Conservation (phyloP, 1,284 basidiomycete species). For the Puccinia horiana region DNA sequence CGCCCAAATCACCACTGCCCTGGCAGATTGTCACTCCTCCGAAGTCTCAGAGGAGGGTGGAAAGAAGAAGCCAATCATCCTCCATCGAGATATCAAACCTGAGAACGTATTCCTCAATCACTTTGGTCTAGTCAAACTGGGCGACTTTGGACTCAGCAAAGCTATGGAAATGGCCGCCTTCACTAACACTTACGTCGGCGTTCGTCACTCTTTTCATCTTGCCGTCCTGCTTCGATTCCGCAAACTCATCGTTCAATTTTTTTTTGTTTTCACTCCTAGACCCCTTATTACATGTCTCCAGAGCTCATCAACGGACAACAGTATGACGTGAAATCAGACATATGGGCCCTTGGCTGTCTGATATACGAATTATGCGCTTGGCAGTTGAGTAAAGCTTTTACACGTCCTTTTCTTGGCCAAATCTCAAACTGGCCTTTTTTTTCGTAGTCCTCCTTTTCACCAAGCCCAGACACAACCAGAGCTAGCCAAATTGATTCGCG, state of each 20-base stretch:
- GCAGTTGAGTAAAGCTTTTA: slow-evolving; percentile 62
- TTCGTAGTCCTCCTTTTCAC: slow-evolving; percentile 74
- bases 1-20: slow-evolving; percentile 84
- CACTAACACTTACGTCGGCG: slow-evolving; percentile 93
- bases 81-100: slow-evolving; percentile 93
- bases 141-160: slow-evolving; percentile 94
- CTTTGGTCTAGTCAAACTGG: slow-evolving; percentile 78
- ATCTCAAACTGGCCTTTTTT: not conserved
- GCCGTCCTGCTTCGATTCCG: not conserved
- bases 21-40: slow-evolving; percentile 80
- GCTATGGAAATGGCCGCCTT: slow-evolving; percentile 82
- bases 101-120: slow-evolving; percentile 92
- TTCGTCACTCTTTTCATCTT: slow-evolving; percentile 61
- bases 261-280: slow-evolving; percentile 63
- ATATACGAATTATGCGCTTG: slow-evolving; percentile 93
- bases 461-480: slow-evolving; percentile 85
- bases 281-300: slow-evolving; percentile 98
- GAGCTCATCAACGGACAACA: slow-evolving; percentile 93
- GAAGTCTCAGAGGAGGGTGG: slow-evolving; percentile 49
- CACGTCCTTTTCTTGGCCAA: not conserved
- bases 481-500: slow-evolving; percentile 76
- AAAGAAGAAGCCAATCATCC: slow-evolving; percentile 62
- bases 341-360: slow-evolving; percentile 95
- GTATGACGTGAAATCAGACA: slow-evolving; percentile 96
- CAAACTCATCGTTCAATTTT: not conserved